Conservation (phyloP, 176 grass and related monocot species). For the Carex scoparia region DNA sequence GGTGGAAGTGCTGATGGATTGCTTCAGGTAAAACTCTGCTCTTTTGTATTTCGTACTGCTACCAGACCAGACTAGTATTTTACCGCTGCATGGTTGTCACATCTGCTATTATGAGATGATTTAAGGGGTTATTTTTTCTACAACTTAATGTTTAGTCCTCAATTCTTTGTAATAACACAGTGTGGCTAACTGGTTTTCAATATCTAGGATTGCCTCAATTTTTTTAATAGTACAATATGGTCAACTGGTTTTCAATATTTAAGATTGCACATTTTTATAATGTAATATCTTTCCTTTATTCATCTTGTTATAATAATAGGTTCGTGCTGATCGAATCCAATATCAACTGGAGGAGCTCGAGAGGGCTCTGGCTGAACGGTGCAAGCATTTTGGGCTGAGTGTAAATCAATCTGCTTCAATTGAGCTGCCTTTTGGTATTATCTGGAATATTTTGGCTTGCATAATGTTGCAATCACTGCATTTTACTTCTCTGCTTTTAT, state of each 20-base stretch:
- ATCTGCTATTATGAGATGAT: slow-evolving; percentile 16
- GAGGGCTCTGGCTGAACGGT: slow-evolving; percentile 79
- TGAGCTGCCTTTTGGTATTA: slow-evolving; percentile 83
- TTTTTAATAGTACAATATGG: background rate
- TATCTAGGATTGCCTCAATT: background rate
- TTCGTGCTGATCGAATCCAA: slow-evolving; percentile 96
- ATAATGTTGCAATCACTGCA: background rate
- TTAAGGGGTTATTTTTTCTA: background rate
- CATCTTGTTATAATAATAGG: slow-evolving; percentile 34
- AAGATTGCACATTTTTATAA: background rate
- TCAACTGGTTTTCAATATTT: background rate
- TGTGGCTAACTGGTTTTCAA: background rate
- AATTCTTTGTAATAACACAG: background rate
- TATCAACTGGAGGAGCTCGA: slow-evolving; percentile 92
- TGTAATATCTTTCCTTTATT: slow-evolving; percentile 20
- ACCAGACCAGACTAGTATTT: background rate
- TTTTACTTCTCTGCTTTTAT: slow-evolving; percentile 6
- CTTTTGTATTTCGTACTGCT: background rate
- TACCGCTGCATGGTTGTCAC: background rate
- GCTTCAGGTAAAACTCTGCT: slow-evolving; percentile 62
- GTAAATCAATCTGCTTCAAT: slow-evolving; percentile 76
- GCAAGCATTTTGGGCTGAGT: slow-evolving; percentile 79
- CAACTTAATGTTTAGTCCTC: background rate
- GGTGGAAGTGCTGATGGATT: slow-evolving; percentile 95
- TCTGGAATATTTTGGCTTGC: background rate